These are phyloP conservation scores for Saksenaea vasiformis DNA, from an alignment of 371 early-diverging fungal species.

Conservation along the genomic window DNA sequence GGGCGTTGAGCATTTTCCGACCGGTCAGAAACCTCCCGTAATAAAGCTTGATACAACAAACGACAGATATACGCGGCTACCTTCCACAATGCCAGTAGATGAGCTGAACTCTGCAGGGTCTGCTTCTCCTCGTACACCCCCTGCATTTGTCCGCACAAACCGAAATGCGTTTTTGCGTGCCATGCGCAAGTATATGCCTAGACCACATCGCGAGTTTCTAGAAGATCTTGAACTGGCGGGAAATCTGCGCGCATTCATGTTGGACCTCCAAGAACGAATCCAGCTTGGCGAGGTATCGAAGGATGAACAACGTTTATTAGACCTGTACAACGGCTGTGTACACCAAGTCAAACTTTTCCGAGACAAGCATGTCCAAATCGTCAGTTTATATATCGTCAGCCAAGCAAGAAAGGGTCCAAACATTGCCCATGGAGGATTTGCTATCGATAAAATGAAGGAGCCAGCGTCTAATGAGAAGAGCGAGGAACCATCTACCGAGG, in stretches of 20 bases:
- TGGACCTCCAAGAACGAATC: slow-evolving; percentile 34
- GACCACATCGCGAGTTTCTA: slow-evolving; percentile 84
- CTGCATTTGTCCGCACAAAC: slow-evolving; percentile 52
- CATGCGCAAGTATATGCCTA: slow-evolving; percentile 95
- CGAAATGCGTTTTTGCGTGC: slow-evolving; percentile 71
- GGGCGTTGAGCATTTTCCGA: slow-evolving; percentile 88
- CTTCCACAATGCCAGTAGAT: slow-evolving; percentile 37
- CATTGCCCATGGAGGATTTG: slow-evolving; percentile 63
- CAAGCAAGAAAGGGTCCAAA: slow-evolving; percentile 82
- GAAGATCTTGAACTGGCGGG: slow-evolving; percentile 71
- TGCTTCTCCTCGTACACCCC: slow-evolving; percentile 28
- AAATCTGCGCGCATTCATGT: slow-evolving; percentile 60
- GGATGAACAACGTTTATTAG: slow-evolving; percentile 32
- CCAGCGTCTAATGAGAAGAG: not conserved
- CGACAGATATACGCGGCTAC: slow-evolving; percentile 40
- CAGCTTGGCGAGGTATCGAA: slow-evolving; percentile 13
- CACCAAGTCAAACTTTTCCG: slow-evolving; percentile 84
- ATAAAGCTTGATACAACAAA: slow-evolving; percentile 13
- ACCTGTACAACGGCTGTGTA: slow-evolving; percentile 80
- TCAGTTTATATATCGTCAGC: slow-evolving; percentile 87
- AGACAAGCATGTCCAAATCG: slow-evolving; percentile 91
- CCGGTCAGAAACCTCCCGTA: slow-evolving; percentile 51
- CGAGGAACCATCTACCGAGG: slow-evolving; percentile 1
- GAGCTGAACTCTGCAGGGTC: slow-evolving; percentile 24
- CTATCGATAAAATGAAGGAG: slow-evolving; percentile 37